phyloP scores from a whole-genome alignment of 768 basidiomycete species.

The Suillus subaureus region DNA sequence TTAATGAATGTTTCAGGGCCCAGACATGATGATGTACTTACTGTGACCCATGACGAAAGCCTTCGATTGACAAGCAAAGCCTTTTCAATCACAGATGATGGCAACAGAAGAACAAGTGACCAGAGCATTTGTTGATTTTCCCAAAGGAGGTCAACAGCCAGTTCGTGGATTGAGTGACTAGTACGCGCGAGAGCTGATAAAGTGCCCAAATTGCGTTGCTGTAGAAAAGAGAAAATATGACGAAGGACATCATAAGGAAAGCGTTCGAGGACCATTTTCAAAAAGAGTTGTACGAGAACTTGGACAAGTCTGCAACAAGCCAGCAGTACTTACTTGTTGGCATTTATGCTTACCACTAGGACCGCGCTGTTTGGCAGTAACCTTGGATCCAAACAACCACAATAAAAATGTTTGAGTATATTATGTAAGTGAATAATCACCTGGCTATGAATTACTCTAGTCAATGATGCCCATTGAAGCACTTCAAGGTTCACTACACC shows the following conservation, averaged over 20 bases:
- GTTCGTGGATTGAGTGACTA: neutral
- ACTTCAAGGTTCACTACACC: slow-evolving; percentile 17
- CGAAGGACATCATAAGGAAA: neutral
- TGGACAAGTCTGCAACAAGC: neutral
- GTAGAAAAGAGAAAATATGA: neutral
- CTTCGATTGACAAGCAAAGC: neutral
- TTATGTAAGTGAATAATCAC: neutral
- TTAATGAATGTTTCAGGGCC: neutral
- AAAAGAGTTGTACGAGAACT: neutral
- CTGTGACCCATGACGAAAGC: neutral
- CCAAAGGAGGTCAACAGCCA: neutral
- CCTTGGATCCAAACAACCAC: neutral
- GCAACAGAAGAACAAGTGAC: neutral
- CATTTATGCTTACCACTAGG: too few species aligned
- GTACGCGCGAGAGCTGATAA: neutral
- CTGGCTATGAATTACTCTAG: neutral
- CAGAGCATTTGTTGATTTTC: neutral
- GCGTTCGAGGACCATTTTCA: neutral
- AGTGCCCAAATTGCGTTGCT: neutral
- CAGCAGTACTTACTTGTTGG: too few species aligned
- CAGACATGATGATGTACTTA: neutral
- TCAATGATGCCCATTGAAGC: neutral
- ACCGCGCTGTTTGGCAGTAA: neutral
- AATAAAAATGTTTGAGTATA: neutral
- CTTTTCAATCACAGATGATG: neutral